These are phyloP conservation scores for Mortierella hygrophila DNA, from an alignment of 192 early-diverging fungal genomes.

Conservation along the genomic window DNA sequence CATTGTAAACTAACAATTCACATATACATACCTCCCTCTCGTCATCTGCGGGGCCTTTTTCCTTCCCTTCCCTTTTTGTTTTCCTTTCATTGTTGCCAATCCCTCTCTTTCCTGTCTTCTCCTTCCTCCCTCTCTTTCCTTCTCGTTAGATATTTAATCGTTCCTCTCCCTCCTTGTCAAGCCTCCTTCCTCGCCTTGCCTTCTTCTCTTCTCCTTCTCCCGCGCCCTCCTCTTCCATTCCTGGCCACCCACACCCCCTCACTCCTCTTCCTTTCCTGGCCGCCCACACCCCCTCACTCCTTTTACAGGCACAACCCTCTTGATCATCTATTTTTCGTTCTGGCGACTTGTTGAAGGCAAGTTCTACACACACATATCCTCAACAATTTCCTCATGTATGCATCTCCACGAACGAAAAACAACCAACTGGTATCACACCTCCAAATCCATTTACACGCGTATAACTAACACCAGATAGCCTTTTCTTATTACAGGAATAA, in stretches of 20 bases:
- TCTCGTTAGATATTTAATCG: too few relatives aligned
- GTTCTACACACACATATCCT: neutral
- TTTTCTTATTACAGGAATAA: neutral
- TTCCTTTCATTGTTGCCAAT: neutral
- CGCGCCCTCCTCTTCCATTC: neutral
- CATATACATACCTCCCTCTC: neutral
- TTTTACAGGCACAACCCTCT: neutral
- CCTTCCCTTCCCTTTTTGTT: neutral
- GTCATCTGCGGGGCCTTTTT: neutral
- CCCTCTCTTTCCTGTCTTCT: neutral
- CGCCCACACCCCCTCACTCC: neutral
- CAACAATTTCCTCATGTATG: neutral
- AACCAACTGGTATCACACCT: neutral
- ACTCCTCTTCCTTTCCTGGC: neutral
- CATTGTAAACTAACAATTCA: neutral
- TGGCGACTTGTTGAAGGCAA: conserved; percentile 2
- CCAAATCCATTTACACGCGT: neutral
- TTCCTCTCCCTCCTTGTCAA: neutral
- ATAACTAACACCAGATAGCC: neutral
- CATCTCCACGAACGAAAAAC: neutral
- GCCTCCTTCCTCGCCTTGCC: neutral
- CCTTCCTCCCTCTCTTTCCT: neutral
- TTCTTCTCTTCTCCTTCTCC: neutral
- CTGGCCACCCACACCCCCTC: neutral
- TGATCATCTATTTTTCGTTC: neutral